phyloP scores from a whole-genome alignment of 1,139 yeast species.

The Candida sp. region DNA sequence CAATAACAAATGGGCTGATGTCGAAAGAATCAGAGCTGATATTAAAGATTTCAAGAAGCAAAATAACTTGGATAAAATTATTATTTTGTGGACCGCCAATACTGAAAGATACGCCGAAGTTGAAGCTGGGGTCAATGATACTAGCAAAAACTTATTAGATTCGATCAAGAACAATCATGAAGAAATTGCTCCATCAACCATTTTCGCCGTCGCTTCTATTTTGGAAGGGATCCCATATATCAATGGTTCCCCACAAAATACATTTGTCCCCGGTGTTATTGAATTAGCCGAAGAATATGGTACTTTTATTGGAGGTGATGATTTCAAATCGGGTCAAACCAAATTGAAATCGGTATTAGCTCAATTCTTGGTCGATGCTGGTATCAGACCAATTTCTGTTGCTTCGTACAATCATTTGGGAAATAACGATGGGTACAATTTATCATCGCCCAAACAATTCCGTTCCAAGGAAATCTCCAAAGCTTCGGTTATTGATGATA shows the following conservation, averaged over 20 bases:
- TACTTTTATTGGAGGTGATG: conserved; percentile 93
- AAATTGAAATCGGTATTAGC: conserved; percentile 94
- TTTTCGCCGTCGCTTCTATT: conserved; percentile 91
- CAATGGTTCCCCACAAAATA: conserved; percentile 97
- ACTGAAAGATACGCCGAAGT: conserved; percentile 91
- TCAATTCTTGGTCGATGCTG: conserved; percentile 95
- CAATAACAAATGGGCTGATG: conserved; percentile 82
- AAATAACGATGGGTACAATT: conserved; percentile 92
- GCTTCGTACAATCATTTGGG: conserved; percentile 97
- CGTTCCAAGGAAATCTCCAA: conserved; percentile 94
- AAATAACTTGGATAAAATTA: conserved; percentile 79
- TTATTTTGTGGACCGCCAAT: conserved; percentile 96
- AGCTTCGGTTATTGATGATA: conserved; percentile 91
- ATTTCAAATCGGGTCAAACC: conserved; percentile 96
- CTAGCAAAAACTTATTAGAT: conserved; percentile 72
- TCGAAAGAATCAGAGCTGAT: conserved; percentile 81
- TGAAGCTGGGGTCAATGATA: conserved; percentile 79
- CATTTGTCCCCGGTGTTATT: conserved; percentile 93
- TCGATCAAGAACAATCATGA: conserved; percentile 75
- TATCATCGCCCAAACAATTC: conserved; percentile 91
- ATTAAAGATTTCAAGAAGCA: conserved; percentile 73
- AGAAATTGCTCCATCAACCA: conserved; percentile 87
- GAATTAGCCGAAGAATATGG: conserved; percentile 80
- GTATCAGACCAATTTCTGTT: conserved; percentile 90
- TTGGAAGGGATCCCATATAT: conserved; percentile 86